Percentiles rank a stretch among this genome's conserved stretches.
Conservation (phyloP, 208 protist species). For the Leishmania amazonensis region DNA sequence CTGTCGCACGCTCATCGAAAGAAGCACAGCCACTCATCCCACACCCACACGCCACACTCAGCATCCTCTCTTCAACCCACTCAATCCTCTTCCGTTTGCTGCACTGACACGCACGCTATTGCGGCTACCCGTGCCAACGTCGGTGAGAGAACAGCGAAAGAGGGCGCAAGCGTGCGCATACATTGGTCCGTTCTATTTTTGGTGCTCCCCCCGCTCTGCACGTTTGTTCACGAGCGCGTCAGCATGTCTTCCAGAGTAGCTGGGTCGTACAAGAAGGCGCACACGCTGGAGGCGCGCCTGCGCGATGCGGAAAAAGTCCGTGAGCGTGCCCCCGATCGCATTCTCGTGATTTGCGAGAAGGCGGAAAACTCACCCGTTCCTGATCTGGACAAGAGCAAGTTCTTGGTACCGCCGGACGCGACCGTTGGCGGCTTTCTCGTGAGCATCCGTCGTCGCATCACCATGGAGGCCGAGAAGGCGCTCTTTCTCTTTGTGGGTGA, state of each 20-base stretch:
- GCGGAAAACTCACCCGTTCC: conserved; percentile 82
- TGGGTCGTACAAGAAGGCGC: conserved; percentile 55
- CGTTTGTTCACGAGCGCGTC: neutral
- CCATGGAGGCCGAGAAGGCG: conserved; percentile 87
- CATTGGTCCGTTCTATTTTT: neutral
- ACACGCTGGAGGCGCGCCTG: conserved; percentile 78
- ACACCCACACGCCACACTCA: neutral
- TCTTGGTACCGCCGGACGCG: conserved; percentile 83
- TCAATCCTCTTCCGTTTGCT: neutral
- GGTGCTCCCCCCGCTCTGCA: neutral
- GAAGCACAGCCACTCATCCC: neutral
- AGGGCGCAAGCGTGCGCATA: neutral
- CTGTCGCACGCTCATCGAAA: neutral
- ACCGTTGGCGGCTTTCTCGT: conserved; percentile 95
- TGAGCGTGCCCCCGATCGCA: conserved; percentile 81
- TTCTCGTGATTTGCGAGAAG: conserved; percentile 94
- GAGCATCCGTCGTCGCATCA: conserved; percentile 94
- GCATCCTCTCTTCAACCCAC: neutral
- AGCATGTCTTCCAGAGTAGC: conserved; percentile 24
- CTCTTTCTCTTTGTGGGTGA: conserved; percentile 96
- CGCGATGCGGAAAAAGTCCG: conserved; percentile 61
- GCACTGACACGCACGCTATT: neutral
- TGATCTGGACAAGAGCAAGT: conserved; percentile 94
- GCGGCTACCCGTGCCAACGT: neutral
- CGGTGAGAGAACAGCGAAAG: neutral